Base-by-base conservation (phyloP, 495 filamentous ascomycete species). In the Rhypophila decipiens region DNA sequence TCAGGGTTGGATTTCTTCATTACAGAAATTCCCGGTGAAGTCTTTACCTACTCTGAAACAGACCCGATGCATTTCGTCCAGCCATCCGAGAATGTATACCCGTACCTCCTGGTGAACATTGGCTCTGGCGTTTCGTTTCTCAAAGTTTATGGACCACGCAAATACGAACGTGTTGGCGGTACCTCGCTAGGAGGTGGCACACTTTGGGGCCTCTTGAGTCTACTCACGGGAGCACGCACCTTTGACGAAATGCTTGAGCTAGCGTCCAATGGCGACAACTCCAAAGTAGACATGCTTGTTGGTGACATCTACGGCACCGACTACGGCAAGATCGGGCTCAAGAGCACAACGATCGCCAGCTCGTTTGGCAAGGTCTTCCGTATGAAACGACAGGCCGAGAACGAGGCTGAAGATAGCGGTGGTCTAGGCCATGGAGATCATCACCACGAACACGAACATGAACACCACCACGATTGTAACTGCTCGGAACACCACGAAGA, bases 51-150 rank as follows among this genome's bases (percentile, higher is more conserved):
- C 67, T 88, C 81, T 55, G 93, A 96, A 63, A 69, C 75, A 12
- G 76, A 93, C 50, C 88, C 90, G 13, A 94, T 94, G 84, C 77
- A 85, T 50, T 96, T 91, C 60, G 79, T 83, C 49, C 74, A 83
- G 44, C 75, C 86, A 11, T 65, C 68, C 15, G 57, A 79, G 18
- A 80, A 90, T 52, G 86, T 94, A 36, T 98, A 98, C 64, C 93
- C 93, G 0, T 98, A 98, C 60, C 81, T 98, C 18, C 82, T 98
- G 24, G 93, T 98, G 46, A 98, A 98, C 68, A 98, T 98, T 55
- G 93, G 93, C n/a, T 96, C 90, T 23, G 93, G 93, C 23, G 93
- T 98, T 10, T 89, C 84, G n/a, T 96, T 98, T 78, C 86, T 98
- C 65, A 98, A 96, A 63, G 93, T 98, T 4, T 91, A 87, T 1